A percentile compares a stretch with the other conserved stretches of the same genome.
Evolutionary conservation across 257 asterid species (phyloP).

Genomic region (Jaltomata sinuosa): DNA sequence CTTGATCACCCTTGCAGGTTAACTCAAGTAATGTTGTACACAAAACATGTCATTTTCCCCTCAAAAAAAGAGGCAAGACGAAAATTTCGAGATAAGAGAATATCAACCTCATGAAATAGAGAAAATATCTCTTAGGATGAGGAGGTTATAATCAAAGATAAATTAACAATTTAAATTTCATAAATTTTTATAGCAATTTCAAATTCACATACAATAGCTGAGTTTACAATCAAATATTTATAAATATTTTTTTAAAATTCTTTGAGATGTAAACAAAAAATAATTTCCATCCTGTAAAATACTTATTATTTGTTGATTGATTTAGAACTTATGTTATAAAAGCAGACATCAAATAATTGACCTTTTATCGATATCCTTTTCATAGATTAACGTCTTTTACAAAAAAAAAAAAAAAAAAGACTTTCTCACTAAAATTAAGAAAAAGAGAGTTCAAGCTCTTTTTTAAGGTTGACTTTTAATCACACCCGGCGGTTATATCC

Average conservation of each 20-base stretch:
- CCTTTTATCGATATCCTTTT: not conserved
- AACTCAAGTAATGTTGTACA: not conserved
- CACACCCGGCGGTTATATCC: not conserved
- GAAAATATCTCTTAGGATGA: not conserved
- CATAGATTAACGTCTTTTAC: too few species aligned
- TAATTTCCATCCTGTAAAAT: not conserved
- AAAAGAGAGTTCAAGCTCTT: too few species aligned
- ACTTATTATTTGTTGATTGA: not conserved
- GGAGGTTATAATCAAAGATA: not conserved
- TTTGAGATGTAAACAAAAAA: not conserved
- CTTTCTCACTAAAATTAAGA: too few species aligned
- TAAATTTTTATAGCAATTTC: not conserved
- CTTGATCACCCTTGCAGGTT: not conserved
- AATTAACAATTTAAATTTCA: not conserved
- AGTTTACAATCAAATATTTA: too few species aligned
- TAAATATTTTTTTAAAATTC: too few species aligned
- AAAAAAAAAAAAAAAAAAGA: too few species aligned
- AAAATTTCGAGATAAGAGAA: not conserved
- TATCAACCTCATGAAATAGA: not conserved
- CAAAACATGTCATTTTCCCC: not conserved
- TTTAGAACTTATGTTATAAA: not conserved
- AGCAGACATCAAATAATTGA: not conserved
- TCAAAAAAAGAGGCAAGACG: not conserved
- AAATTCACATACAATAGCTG: too few species aligned
- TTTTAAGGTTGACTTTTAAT: not conserved